Evolutionary conservation across 768 basidiomycete genomes (phyloP).

Genomic region (Pholiota microspora): DNA sequence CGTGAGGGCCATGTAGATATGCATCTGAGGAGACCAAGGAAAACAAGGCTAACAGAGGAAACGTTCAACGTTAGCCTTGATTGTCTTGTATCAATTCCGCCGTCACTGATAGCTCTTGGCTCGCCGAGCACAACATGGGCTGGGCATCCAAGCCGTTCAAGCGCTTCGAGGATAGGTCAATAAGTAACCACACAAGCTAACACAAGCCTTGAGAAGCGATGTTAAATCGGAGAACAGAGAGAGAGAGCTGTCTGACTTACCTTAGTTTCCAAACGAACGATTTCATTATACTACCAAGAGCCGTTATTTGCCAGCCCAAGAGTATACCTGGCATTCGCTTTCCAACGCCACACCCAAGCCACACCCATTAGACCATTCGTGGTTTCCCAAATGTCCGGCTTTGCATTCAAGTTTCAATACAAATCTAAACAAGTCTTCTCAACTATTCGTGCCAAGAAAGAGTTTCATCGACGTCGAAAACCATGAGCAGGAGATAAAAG

Average conservation of each 20-base stretch:
- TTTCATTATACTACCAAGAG: too few species aligned
- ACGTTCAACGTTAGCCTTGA: background rate
- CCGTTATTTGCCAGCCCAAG: too few species aligned
- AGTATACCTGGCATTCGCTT: too few species aligned
- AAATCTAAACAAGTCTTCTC: background rate
- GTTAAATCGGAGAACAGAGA: background rate
- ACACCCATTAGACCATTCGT: too few species aligned
- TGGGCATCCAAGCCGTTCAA: constrained; percentile 10
- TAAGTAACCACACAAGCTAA: background rate
- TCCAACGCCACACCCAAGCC: too few species aligned
- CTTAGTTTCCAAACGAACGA: too few species aligned
- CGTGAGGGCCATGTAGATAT: background rate
- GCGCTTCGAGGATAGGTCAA: background rate
- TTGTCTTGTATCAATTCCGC: background rate
- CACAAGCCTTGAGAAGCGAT: background rate
- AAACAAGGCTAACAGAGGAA: background rate
- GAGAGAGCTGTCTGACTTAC: background rate
- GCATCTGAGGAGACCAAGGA: background rate
- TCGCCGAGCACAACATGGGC: constrained; percentile 11
- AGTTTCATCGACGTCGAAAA: too few species aligned
- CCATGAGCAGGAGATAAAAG: too few species aligned
- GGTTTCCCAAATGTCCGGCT: background rate
- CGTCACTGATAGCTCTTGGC: constrained; percentile 9
- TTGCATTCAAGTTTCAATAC: background rate
- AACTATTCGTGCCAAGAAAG: background rate